Evolutionary conservation across 1,284 basidiomycete species (phyloP).

Genomic region (Ceratobasidium theobromae): DNA sequence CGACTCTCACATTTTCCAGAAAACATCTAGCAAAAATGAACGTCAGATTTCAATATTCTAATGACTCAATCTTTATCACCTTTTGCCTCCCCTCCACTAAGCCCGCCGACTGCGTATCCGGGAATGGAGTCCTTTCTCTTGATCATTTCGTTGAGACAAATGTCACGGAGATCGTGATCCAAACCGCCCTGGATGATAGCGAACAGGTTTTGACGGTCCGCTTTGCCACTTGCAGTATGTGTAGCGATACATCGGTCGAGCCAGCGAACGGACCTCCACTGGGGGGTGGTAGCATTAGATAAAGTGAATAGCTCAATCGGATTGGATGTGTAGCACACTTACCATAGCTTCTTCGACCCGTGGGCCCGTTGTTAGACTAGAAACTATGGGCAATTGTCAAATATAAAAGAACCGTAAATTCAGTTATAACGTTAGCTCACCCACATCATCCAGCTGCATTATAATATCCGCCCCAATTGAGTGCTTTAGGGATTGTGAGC

Average conservation of each 20-base stretch:
- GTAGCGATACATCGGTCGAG: slow-evolving; percentile 78
- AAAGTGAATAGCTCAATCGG: slow-evolving; percentile 31
- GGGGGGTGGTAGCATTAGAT: not conserved
- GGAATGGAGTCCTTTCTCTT: slow-evolving; percentile 67
- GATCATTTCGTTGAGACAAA: slow-evolving; percentile 78
- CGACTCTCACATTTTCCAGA: slow-evolving; percentile 73
- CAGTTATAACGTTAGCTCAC: slow-evolving; percentile 47
- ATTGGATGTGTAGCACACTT: slow-evolving; percentile 33
- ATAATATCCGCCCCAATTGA: slow-evolving; percentile 86
- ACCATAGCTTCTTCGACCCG: slow-evolving; percentile 77
- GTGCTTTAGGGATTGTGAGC: slow-evolving; percentile 63
- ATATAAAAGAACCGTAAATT: not conserved
- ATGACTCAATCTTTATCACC: slow-evolving; percentile 48
- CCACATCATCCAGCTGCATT: slow-evolving; percentile 89
- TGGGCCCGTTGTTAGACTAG: slow-evolving; percentile 69
- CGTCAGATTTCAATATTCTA: not conserved
- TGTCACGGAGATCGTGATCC: slow-evolving; percentile 63
- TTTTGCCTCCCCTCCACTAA: slow-evolving; percentile 86
- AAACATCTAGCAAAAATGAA: slow-evolving; percentile 54
- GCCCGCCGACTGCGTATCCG: slow-evolving; percentile 75
- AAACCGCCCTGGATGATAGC: slow-evolving; percentile 87
- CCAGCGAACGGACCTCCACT: slow-evolving; percentile 74
- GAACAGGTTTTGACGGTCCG: slow-evolving; percentile 72
- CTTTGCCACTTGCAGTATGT: slow-evolving; percentile 65
- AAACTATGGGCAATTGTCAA: slow-evolving; percentile 50